A percentile compares a stretch with the other conserved stretches of the same genome.
These are phyloP conservation scores for Pycnococcus provasolii DNA, from an alignment of 139 green algal genomes.

Conservation along the genomic window DNA sequence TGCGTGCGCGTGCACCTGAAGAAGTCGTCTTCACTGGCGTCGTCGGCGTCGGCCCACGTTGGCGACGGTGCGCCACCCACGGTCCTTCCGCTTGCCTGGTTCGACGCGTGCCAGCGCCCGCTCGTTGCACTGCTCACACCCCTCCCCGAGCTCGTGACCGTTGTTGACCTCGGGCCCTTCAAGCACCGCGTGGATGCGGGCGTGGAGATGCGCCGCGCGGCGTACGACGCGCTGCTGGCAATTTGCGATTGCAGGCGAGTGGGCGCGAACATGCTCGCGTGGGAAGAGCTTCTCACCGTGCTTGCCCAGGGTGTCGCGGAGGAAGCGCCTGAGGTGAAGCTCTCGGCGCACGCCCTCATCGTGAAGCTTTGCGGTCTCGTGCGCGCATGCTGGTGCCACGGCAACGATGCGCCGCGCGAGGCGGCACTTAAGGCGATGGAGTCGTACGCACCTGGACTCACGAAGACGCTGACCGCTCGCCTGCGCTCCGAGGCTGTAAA, in stretches of 20 bases:
- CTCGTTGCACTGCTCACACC: background rate
- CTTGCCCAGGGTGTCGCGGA: no score
- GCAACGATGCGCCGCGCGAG: constrained; percentile 20
- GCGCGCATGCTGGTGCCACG: constrained; percentile 39
- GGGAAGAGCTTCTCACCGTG: no score
- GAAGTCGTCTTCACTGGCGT: no score
- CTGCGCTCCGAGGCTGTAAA: constrained; percentile 89
- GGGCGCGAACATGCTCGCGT: no score
- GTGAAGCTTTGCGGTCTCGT: constrained; percentile 44
- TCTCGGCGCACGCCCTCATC: constrained; percentile 66
- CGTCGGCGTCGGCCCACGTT: no score
- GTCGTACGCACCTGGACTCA: background rate
- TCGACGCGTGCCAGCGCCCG: no score
- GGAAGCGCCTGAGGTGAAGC: constrained; percentile 59
- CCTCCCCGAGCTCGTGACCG: constrained; percentile 49
- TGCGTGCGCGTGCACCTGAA: no score
- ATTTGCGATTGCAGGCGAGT: no score
- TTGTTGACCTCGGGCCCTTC: constrained; percentile 80
- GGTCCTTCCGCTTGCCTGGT: no score
- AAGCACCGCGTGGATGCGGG: constrained; percentile 85
- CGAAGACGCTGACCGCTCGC: constrained; percentile 68
- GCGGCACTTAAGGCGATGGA: constrained; percentile 66
- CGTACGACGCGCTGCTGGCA: constrained; percentile 72
- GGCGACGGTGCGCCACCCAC: no score
- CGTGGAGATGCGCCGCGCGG: constrained; percentile 88